These are phyloP conservation scores for Linnemannia zychae DNA, from an alignment of 192 early-diverging fungal species.

Conservation along the genomic window DNA sequence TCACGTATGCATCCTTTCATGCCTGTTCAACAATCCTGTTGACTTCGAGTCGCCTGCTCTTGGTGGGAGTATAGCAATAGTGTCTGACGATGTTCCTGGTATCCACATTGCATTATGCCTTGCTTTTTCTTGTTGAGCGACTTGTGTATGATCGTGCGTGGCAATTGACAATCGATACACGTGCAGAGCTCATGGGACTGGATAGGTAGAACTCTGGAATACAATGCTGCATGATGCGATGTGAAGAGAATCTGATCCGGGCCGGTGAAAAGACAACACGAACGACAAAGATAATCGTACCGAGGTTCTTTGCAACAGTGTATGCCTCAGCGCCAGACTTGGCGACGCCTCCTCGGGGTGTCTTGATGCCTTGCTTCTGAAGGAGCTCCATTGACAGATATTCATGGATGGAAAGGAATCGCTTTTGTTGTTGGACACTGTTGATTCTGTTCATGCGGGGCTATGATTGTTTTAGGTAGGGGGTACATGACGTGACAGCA, in stretches of 20 bases:
- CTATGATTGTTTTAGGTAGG: neutral
- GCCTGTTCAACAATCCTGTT: neutral
- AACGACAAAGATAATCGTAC: constrained; percentile 45
- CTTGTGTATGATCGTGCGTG: too few species aligned
- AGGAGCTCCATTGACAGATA: constrained; percentile 96
- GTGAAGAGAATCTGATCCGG: neutral
- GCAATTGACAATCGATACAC: neutral
- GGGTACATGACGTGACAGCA: neutral
- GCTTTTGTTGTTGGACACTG: constrained; percentile 74
- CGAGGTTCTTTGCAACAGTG: constrained; percentile 85
- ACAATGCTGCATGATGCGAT: neutral
- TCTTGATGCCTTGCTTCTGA: constrained; percentile 92
- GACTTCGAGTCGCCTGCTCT: neutral
- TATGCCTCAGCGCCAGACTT: constrained; percentile 89
- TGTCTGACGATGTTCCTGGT: neutral
- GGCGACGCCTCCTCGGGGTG: constrained; percentile 92
- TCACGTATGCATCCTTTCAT: neutral
- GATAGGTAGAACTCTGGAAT: neutral
- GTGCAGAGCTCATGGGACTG: neutral
- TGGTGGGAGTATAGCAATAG: neutral
- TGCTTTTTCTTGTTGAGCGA: too few species aligned
- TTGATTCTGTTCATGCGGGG: constrained; percentile 52
- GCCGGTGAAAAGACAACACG: neutral
- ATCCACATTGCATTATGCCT: too few species aligned
- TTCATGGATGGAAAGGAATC: constrained; percentile 98